Conservation (phyloP, 768 basidiomycete species). For the Lanmaoa pseudosensibilis region DNA sequence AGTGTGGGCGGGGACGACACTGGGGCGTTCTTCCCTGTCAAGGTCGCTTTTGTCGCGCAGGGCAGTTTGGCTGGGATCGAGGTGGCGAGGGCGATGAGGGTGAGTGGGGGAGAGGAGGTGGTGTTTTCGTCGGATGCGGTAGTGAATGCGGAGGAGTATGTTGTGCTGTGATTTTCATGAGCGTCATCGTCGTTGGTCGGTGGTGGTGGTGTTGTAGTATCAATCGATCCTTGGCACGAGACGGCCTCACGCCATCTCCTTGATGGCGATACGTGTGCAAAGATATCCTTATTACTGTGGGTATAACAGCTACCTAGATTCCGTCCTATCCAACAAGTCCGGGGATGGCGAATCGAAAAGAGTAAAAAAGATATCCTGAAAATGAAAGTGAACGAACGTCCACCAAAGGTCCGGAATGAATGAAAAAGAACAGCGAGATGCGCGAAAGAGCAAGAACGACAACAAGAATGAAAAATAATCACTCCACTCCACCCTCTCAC, state of each 20-base stretch:
- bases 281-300: not conserved
- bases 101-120: slow-evolving; percentile 49
- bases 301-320: not conserved
- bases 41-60: slow-evolving; percentile 74
- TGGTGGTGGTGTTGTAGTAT: not conserved
- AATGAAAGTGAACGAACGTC: not conserved
- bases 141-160: slow-evolving; percentile 55
- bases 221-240: not conserved
- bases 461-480: not conserved
- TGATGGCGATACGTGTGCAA: not conserved
- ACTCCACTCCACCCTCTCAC: not conserved
- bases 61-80: slow-evolving; percentile 79
- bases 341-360: not conserved
- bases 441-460: not conserved
- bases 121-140: slow-evolving; percentile 56
- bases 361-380: not conserved
- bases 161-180: slow-evolving; percentile 43
- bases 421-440: not conserved
- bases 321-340: not conserved
- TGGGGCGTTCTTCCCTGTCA: slow-evolving; percentile 90
- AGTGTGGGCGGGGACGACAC: slow-evolving; percentile 81
- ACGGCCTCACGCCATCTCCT: not conserved
- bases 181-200: not conserved
- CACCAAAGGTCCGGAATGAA: not conserved
- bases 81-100: slow-evolving; percentile 57